Base-by-base conservation (phyloP, 2,329 filamentous ascomycete species). In the Diaporthe sp. region DNA sequence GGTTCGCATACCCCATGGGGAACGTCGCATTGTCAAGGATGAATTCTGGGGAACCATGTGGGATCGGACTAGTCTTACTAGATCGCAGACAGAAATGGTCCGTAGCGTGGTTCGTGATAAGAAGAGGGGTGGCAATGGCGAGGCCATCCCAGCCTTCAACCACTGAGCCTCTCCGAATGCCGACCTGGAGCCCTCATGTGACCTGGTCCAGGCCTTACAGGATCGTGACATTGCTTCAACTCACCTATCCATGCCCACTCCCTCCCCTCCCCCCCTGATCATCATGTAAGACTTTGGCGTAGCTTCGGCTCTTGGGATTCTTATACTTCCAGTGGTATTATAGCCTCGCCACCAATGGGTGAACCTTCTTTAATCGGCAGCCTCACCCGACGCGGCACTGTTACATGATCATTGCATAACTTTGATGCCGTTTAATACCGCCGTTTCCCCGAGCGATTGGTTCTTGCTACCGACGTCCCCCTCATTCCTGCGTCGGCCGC, bases 1-100 rank as follows among this genome's bases (percentile, higher is more conserved):
- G 63, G 47, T 68, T 68, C 44, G 47, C 44, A 13, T 50, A 15
- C 32, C 63, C 63, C 47, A 30, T 53, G 63, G 63, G 63, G 63
- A 39, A 53, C 63, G 63, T 68, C 63, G 63, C 47, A 68, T 68
- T 68, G 63, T 68, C 63, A 53, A 68, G 47, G 63, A 17, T 30
- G 32, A 51, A 63, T 32, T 68, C 63, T 68, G 63, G 63, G 63
- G 63, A 68, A 68, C 63, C 63, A 51, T 68, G 63, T 68, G 32
- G 32, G 63, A 68, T 68, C 47, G 63, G 63, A 39, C 63, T 68
- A 68, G 47, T 39, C 13, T 37, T 53, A 50, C 63, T 68, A 53
- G 63, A 68, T 68, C 63, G 47, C 47, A 68, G 30, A 51, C 47
- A 47, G 47, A 32, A 68, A 12, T 68, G 32, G 30, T 13, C 44